Conservation (phyloP, 306 rosid species). For the Vigna reflexopilosa region DNA sequence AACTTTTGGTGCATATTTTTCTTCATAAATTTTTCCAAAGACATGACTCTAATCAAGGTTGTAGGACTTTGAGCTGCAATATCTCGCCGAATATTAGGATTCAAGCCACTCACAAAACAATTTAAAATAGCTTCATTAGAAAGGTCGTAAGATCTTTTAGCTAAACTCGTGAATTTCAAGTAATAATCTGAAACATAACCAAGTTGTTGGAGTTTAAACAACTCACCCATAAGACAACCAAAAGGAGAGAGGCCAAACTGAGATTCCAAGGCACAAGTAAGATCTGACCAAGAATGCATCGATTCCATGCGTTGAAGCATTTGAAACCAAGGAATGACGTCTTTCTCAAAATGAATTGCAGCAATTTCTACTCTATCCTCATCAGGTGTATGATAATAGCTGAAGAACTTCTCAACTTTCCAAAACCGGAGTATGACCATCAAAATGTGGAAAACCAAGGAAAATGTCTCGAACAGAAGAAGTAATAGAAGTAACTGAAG, state of each 20-base stretch:
- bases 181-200: not conserved
- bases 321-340: not conserved
- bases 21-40: not conserved
- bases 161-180: not conserved
- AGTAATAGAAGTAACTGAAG: too few relatives aligned
- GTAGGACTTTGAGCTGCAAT: not conserved
- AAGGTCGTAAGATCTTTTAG: too few relatives aligned
- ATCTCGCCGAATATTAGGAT: not conserved
- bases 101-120: not conserved
- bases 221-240: not conserved
- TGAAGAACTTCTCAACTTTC: not conserved
- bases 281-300: rapidly evolving
- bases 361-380: not conserved
- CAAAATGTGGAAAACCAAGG: not conserved
- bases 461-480: not conserved
- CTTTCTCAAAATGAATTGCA: not conserved
- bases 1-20: not conserved
- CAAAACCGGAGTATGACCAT: not conserved
- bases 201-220: not conserved
- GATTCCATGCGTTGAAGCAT: not conserved
- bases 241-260: not conserved
- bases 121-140: not conserved
- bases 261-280: not conserved
- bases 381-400: not conserved
- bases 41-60: not conserved